Conservation (phyloP, 257 asterid species). For the Vinca minor region DNA sequence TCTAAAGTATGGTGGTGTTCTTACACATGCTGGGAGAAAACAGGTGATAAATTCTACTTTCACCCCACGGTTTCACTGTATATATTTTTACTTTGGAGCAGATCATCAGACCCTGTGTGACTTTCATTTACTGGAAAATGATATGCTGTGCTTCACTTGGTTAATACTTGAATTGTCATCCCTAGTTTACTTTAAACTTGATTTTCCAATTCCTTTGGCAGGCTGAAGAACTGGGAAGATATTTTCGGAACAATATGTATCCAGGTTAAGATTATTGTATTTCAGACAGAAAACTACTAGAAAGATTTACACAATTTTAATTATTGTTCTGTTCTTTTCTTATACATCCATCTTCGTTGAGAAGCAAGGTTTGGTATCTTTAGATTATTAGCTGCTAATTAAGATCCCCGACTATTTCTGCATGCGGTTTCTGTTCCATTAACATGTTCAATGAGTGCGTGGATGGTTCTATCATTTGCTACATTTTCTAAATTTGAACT, state of each 20-base stretch:
- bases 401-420: not conserved
- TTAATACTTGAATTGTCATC: too few species aligned
- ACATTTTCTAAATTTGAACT: not conserved
- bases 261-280: constrained; percentile 52
- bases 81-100: not conserved
- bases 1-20: constrained; percentile 98
- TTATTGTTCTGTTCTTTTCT: not conserved
- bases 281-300: not conserved
- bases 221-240: constrained; percentile 98
- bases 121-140: not conserved
- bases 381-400: not conserved
- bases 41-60: constrained; percentile 44
- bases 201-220: constrained; percentile 31
- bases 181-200: constrained; percentile 7
- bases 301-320: not conserved
- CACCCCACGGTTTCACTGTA: too few species aligned
- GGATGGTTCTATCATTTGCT: not conserved
- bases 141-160: too few species aligned
- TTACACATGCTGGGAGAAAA: constrained; percentile 96
- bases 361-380: too few species aligned
- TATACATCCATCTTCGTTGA: not conserved
- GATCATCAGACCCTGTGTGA: not conserved
- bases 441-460: too few species aligned
- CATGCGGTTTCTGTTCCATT: not conserved
- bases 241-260: constrained; percentile 88